Evolutionary conservation across 1,284 basidiomycete genomes (phyloP).

Genomic region (Microbotryomycetes sp.): DNA sequence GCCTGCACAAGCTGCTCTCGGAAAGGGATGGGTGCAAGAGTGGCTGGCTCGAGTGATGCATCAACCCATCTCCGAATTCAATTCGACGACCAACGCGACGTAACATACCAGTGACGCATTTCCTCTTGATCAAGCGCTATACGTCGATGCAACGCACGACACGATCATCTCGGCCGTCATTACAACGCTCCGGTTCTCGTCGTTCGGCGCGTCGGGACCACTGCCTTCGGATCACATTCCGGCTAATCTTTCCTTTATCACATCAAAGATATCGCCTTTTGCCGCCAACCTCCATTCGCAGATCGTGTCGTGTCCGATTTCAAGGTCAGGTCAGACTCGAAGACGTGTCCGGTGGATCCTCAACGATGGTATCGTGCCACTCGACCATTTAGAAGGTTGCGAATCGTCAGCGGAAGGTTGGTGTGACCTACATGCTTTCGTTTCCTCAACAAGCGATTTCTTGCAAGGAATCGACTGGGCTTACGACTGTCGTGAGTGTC

Average conservation of each 20-base stretch:
- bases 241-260: slow-evolving; percentile 48
- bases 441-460: slow-evolving; percentile 48
- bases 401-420: slow-evolving; percentile 49
- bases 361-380: slow-evolving; percentile 56
- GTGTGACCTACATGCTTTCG: slow-evolving; percentile 52
- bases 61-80: slow-evolving; percentile 47
- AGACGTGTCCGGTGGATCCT: slow-evolving; percentile 40
- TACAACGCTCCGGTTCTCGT: slow-evolving; percentile 58
- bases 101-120: slow-evolving; percentile 53
- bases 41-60: slow-evolving; percentile 47
- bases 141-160: slow-evolving; percentile 53
- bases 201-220: slow-evolving; percentile 58
- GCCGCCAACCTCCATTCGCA: slow-evolving; percentile 55
- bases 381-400: slow-evolving; percentile 51
- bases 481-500: slow-evolving; percentile 36
- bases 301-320: slow-evolving; percentile 49
- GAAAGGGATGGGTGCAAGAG: slow-evolving; percentile 42
- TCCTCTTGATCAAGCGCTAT: slow-evolving; percentile 56
- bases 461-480: slow-evolving; percentile 45
- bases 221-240: slow-evolving; percentile 66
- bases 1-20: slow-evolving; percentile 41
- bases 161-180: slow-evolving; percentile 39
- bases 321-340: not conserved
- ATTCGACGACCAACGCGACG: slow-evolving; percentile 53
- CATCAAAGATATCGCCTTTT: slow-evolving; percentile 51